Evolutionary conservation across 768 basidiomycete species (phyloP), one percentile per base, ranked within the genome.

Genomic region (Collybia sp.): DNA sequence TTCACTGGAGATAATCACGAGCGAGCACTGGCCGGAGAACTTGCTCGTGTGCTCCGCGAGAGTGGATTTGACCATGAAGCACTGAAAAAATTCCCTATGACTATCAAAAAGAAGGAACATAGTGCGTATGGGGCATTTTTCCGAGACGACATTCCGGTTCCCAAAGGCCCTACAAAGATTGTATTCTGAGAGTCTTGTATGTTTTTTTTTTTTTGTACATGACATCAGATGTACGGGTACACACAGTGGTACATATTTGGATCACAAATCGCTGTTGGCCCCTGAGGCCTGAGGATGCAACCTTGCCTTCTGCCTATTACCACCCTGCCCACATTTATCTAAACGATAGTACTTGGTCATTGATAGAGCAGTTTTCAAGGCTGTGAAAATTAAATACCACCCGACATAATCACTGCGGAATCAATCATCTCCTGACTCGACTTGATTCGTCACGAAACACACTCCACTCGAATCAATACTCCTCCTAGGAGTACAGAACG

Each of bases 71-170:
- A 86, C 46, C 79, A 83, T 40, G 81, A 87, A 53, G 83, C 67
- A 5, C 70, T 96, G 66, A 80, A 83, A 48, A 83, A 84, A 57
- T 97, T 96, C 73, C 92, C 93, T 42, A 91, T 94, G 79, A 90
- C 93, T 48, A 92, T 98, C 70, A 96, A 95, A 74, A 98, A 98
- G 76, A 91, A 83, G 75, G 80, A 85, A 55, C 94, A 97, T 57
- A 71, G 89, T 15, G 85, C 80, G 35, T 97, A 96, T 55, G 94
- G 94, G 4, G 88, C 87, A 5, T 92, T 91, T 66, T 92, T 77
- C 64, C 64, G 85, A 46, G 82, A 88, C 53, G 82, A 83, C 52
- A 80, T 82, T 25, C 70, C 77, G 9, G 66, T 73, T 38, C 75
- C 76, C 17, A 75, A 75, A 16, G 79, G 71, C 1, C 82, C 86